Base-by-base conservation (phyloP, 2,329 filamentous ascomycete species). In the Chrysoporthe puriensis region DNA sequence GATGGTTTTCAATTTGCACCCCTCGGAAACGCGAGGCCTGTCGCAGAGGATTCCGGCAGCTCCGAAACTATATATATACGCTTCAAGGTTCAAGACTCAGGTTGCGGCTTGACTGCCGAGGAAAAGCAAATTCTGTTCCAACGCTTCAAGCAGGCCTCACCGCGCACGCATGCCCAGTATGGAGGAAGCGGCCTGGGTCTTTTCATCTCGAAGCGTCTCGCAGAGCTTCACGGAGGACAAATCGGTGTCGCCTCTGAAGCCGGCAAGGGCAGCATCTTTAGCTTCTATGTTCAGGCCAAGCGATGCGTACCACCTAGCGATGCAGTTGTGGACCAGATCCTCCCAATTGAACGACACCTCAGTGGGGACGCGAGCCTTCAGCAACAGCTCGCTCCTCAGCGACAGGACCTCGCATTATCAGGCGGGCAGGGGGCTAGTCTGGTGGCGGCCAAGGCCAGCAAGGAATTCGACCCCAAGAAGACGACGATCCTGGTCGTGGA, bases 61-160 rank as follows among this genome's bases (percentile, higher is more conserved):
- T 78, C 76, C 5, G 76, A 80, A 14, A 44, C 73, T 0, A 14
- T 81, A 0, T 81, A 80, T 61, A 69, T 82, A 13, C 72, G 74
- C 1, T 80, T 91, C 72, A 84, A 85, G 8, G 88, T 92, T 1
- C 82, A 85, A 66, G 90, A 92, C 71, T 90, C 88, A 0, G 90
- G 90, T 0, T 85, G 88, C 34, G 88, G 88, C 0, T 81, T 92
- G 14, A 86, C 80, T 2, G 81, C 85, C 0, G 83, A 87, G 60
- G 89, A 91, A 72, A 89, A 87, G 76, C 89, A 88, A 69, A 79
- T 88, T 9, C 81, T 92, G 0, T 92, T 92, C 72, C 84, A 90
- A 67, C 82, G 89, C 0, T 91, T 91, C 77, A 88, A 87, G 5
- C 90, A 92, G 76, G 89, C 89, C 0, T 79, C 75, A 0, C 79